phyloP scores from a whole-genome alignment of 257 asterid genomes.

The Nicotiana knightiana region DNA sequence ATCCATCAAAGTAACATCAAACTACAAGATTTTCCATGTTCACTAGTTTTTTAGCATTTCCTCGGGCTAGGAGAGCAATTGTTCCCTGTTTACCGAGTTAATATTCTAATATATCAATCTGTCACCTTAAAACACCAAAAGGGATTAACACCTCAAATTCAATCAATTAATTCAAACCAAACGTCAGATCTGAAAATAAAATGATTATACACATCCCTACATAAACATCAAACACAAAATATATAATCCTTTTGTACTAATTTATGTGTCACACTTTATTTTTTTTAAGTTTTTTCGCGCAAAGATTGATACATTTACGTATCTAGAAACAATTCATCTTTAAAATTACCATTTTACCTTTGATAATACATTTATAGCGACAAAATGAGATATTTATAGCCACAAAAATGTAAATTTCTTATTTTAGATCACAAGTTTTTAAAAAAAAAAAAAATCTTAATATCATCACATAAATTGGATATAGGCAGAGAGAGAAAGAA shows the following conservation, averaged over 20 bases:
- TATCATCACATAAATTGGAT: no score
- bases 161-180: background rate
- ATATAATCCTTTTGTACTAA: background rate
- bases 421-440: no score
- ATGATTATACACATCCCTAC: background rate
- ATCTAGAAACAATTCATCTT: no score
- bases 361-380: no score
- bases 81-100: background rate
- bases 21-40: background rate
- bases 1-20: background rate
- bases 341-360: no score
- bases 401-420: no score
- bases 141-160: background rate
- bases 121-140: background rate
- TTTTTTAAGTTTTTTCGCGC: no score
- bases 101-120: background rate
- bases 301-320: no score
- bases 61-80: background rate
- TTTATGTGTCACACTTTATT: no score
- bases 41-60: background rate
- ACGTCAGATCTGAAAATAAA: conserved; percentile 3
- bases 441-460: no score
- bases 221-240: background rate
- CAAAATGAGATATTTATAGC: no score
- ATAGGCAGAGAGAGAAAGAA: background rate